These are phyloP conservation scores for Hypoxylon sp. DNA, from an alignment of 2,329 filamentous ascomycete genomes.

Conservation along the genomic window DNA sequence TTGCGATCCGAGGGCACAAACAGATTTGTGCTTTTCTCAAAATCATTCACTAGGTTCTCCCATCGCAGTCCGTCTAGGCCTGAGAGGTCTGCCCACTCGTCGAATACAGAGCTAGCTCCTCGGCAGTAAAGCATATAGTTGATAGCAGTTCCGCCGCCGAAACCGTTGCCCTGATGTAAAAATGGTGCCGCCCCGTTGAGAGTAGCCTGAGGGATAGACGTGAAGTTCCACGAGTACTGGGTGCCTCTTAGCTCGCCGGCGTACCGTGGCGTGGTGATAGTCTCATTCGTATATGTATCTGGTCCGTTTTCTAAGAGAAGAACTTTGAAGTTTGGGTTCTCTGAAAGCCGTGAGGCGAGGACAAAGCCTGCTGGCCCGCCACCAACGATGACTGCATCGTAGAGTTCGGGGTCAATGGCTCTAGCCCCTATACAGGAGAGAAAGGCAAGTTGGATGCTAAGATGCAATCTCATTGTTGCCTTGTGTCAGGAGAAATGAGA, in stretches of 20 bases:
- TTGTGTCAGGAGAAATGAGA: background rate
- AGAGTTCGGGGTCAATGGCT: background rate
- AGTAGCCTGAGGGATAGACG: slow-evolving; percentile 22
- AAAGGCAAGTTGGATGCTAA: background rate
- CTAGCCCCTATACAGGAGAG: background rate
- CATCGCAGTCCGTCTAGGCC: slow-evolving; percentile 36
- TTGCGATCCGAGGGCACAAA: slow-evolving; percentile 26
- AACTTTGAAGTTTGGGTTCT: slow-evolving; percentile 34
- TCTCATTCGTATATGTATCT: slow-evolving; percentile 27
- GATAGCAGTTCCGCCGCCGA: slow-evolving; percentile 40
- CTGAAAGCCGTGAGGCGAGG: slow-evolving; percentile 34
- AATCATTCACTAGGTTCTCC: slow-evolving; percentile 35
- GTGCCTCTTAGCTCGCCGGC: slow-evolving; percentile 18
- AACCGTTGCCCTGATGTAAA: slow-evolving; percentile 31
- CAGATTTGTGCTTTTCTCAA: slow-evolving; percentile 33
- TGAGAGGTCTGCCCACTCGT: slow-evolving; percentile 42
- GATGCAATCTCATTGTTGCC: slow-evolving; percentile 15
- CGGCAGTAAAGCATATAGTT: slow-evolving; percentile 44
- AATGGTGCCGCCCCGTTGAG: slow-evolving; percentile 28
- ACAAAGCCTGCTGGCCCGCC: slow-evolving; percentile 40
- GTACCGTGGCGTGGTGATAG: slow-evolving; percentile 26
- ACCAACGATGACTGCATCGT: slow-evolving; percentile 38
- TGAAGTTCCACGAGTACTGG: slow-evolving; percentile 37
- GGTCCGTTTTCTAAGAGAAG: slow-evolving; percentile 39
- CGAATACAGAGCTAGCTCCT: slow-evolving; percentile 40